A percentile compares a stretch with the other conserved stretches of the same genome.
Evolutionary conservation across 1,284 basidiomycete species (phyloP).

Genomic region (Trichosporon asahii): DNA sequence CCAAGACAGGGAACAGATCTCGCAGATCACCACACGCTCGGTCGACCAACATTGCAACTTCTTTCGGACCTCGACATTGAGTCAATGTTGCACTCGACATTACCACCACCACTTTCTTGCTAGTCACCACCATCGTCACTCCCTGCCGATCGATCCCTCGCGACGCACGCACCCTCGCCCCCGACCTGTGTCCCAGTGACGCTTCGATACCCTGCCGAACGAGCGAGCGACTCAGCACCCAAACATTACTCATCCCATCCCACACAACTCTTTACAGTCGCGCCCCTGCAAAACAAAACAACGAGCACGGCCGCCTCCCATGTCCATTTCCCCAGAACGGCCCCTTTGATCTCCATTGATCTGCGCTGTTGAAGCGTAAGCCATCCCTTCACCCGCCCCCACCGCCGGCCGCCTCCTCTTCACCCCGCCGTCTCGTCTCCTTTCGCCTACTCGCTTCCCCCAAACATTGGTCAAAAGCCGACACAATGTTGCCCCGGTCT

Average conservation of each 20-base stretch:
- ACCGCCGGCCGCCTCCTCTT: too few species aligned
- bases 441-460: not conserved
- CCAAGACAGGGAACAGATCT: not conserved
- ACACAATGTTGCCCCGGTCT: conserved; percentile 8
- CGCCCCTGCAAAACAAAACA: too few species aligned
- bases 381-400: too few species aligned
- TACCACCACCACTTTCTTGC: not conserved
- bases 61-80: not conserved
- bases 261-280: too few species aligned
- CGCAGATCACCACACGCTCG: not conserved
- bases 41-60: not conserved
- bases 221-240: too few species aligned
- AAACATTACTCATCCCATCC: too few species aligned
- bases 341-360: too few species aligned
- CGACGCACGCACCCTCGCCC: not conserved
- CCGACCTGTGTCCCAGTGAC: too few species aligned
- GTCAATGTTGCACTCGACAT: not conserved
- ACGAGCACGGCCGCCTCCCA: too few species aligned
- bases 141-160: not conserved
- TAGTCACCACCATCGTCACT: not conserved
- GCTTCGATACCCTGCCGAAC: too few species aligned
- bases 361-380: too few species aligned
- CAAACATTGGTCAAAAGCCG: not conserved
- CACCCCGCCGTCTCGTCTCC: not conserved
- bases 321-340: too few species aligned